Base-by-base conservation (phyloP, 148 eudicot species). In the Cornus controversa region DNA sequence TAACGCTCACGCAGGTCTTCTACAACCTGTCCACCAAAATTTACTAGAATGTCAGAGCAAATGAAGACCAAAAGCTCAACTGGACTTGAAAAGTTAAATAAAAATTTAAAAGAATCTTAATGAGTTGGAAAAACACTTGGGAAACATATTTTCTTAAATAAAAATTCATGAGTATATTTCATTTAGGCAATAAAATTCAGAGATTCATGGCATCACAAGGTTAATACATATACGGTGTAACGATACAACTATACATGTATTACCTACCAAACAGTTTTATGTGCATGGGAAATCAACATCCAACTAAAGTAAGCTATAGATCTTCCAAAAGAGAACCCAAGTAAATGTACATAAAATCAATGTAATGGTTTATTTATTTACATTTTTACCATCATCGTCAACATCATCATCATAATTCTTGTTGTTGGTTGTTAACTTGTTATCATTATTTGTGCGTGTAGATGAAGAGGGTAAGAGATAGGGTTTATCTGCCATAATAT, bases 1-100 rank as follows among this genome's bases (percentile, higher is more conserved):
- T 79, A 96, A 67, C 98, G 93, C 81, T 96, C 99, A 0, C 93
- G 89, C 26, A 96, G 82, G 81, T 90, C 98, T 79, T 85, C 86
- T 40, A 91, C 65, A 62, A 80, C 91, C 99, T 96, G 86, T 36
- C 28, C 26, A 74, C 22, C 15, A 66, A 65, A 37, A 65, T 73
- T 73, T 58, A 64, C 16, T 67, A n/a, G 11, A 42, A 50, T 23
- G 67, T 75, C 83, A 75, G 76, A 36, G 70, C 6, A 25, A 37
- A 50, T 62, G 10, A 22, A 3, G 34, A 47, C 34, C 14, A 22
- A 40, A 24, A 67, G 29, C 31, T 26, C 70, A 25, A 10, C 16
- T 42, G 29, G 24, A 40, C 65, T 24, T 40, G 13, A 5, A 20
- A 65, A 75, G 37, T 69, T 64, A 64, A 40, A 64, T 63, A 25